phyloP scores from a whole-genome alignment of 2,329 filamentous ascomycete species.

The Tolypocladium pustulatum region DNA sequence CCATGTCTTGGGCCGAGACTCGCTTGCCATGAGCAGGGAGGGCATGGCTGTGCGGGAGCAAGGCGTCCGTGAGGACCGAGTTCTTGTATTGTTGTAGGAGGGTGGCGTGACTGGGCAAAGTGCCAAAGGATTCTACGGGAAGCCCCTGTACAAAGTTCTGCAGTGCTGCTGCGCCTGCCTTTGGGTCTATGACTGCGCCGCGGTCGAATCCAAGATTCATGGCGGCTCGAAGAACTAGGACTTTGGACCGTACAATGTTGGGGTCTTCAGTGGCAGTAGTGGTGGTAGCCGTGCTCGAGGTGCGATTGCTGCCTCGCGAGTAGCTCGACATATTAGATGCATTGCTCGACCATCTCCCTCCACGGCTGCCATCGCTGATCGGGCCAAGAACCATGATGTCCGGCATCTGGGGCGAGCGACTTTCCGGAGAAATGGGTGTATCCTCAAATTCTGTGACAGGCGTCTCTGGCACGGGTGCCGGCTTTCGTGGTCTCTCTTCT shows the following conservation, averaged over 20 bases:
- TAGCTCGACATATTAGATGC: constrained; percentile 71
- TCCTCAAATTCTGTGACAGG: constrained; percentile 95
- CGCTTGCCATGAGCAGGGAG: constrained; percentile 45
- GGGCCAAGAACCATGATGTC: constrained; percentile 84
- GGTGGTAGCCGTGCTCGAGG: constrained; percentile 63
- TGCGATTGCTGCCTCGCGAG: constrained; percentile 57
- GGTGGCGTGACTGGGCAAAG: constrained; percentile 55
- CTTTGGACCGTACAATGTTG: constrained; percentile 67
- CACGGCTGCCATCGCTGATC: constrained; percentile 43
- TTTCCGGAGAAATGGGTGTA: constrained; percentile 71
- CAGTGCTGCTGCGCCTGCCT: constrained; percentile 42
- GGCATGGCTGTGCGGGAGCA: constrained; percentile 29
- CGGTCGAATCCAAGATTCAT: constrained; percentile 75
- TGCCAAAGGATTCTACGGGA: constrained; percentile 69
- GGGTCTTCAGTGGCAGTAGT: constrained; percentile 60
- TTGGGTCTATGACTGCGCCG: constrained; percentile 33
- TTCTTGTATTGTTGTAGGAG: constrained; percentile 74
- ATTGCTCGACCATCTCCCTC: constrained; percentile 71
- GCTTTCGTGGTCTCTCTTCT: constrained; percentile 39
- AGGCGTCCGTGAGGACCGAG: constrained; percentile 62
- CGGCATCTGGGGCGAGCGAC: constrained; percentile 62
- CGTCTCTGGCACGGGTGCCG: constrained; percentile 62
- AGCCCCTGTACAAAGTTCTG: constrained; percentile 68
- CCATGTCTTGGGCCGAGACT: constrained; percentile 63
- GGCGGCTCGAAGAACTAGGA: constrained; percentile 73